phyloP scores from a whole-genome alignment of 768 basidiomycete species.

The Dentipellis sp. region DNA sequence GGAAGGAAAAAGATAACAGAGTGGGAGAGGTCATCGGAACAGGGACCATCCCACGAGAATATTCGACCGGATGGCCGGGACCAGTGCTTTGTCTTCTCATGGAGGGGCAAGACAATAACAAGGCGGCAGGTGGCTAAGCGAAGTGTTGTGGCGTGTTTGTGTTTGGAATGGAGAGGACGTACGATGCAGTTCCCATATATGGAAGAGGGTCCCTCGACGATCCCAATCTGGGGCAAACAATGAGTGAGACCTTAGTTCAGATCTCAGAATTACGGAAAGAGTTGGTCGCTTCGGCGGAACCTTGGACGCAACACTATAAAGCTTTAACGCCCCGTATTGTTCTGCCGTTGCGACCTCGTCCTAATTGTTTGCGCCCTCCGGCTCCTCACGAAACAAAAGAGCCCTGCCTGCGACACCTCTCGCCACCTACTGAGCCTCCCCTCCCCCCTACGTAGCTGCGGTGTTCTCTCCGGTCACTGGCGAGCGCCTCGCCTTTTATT shows the following conservation, averaged over 20 bases:
- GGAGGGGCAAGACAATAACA: slow-evolving; percentile 13
- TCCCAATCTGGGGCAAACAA: slow-evolving; percentile 11
- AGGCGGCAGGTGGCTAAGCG: slow-evolving; percentile 14
- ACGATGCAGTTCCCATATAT: background rate
- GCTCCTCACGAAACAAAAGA: slow-evolving; percentile 13
- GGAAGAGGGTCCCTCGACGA: slow-evolving; percentile 8
- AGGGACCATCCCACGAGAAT: background rate
- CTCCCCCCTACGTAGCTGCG: slow-evolving; percentile 14
- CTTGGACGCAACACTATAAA: slow-evolving; percentile 9
- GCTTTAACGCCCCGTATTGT: slow-evolving; percentile 9
- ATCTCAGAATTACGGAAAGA: slow-evolving; percentile 13
- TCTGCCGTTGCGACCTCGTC: slow-evolving; percentile 14
- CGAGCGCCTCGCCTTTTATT: slow-evolving; percentile 7
- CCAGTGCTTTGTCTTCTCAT: slow-evolving; percentile 3
- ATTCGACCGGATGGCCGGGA: background rate
- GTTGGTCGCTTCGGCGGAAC: slow-evolving; percentile 5
- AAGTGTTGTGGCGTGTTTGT: slow-evolving; percentile 9
- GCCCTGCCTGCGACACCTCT: background rate
- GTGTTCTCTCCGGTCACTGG: slow-evolving; percentile 6
- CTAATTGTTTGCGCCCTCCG: slow-evolving; percentile 14
- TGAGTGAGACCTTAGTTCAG: slow-evolving; percentile 4
- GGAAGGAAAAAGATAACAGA: background rate
- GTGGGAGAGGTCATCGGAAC: background rate
- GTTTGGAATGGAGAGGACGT: slow-evolving; percentile 8
- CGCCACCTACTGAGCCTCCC: slow-evolving; percentile 7